A percentile compares a stretch with the other conserved stretches of the same genome.
These are phyloP conservation scores for Claviceps africana DNA, from an alignment of 2,329 filamentous ascomycete genomes.

Conservation along the genomic window DNA sequence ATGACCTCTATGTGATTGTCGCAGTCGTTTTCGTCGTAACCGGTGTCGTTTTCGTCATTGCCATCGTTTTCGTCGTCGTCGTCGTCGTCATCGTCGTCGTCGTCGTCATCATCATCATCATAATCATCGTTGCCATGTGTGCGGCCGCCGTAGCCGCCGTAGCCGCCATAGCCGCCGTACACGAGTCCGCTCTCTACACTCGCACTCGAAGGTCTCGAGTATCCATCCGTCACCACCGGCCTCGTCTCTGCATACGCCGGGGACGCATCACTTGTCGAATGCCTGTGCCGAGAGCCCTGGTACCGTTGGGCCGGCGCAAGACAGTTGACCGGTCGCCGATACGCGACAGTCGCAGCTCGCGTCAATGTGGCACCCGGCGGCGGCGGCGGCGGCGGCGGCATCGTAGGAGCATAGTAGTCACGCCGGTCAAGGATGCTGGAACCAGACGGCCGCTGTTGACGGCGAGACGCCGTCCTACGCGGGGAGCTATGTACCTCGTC, in stretches of 20 bases:
- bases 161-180: neutral
- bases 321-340: conserved; percentile 16
- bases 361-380: conserved; percentile 9
- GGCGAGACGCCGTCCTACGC: conserved; percentile 15
- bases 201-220: conserved; percentile 1
- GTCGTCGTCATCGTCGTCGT: neutral
- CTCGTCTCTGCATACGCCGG: conserved; percentile 5
- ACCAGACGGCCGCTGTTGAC: conserved; percentile 7
- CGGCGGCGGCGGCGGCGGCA: conserved; percentile 16
- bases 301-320: conserved; percentile 12
- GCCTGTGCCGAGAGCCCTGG: conserved; percentile 2
- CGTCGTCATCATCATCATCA: neutral
- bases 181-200: conserved; percentile 1
- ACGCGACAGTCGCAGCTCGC: conserved; percentile 17
- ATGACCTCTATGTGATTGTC: conserved; percentile 13
- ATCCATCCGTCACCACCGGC: neutral
- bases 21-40: neutral
- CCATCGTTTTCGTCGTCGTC: neutral
- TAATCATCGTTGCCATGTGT: conserved; percentile 1
- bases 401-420: conserved; percentile 10
- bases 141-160: neutral
- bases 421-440: conserved; percentile 16
- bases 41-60: neutral
- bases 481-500: conserved; percentile 19
- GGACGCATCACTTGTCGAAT: conserved; percentile 9